Conservation (phyloP, 148 eudicot genomes). For the Talinum fruticosum region DNA sequence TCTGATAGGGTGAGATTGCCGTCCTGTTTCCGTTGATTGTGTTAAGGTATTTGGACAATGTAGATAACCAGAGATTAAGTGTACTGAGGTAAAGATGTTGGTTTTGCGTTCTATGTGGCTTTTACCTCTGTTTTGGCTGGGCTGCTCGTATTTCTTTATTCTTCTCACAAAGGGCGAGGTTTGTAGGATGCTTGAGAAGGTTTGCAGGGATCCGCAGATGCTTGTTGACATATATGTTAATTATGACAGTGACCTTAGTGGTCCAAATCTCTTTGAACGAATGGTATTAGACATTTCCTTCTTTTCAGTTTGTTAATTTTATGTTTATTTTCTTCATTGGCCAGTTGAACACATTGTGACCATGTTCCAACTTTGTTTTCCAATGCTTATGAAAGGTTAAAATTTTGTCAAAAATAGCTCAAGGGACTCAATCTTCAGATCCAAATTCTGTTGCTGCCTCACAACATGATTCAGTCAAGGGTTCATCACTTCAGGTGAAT, state of each 20-base stretch:
- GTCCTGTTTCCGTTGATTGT: slow-evolving; percentile 94
- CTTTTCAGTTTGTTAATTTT: slow-evolving; percentile 4
- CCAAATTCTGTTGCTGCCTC: slow-evolving; percentile 71
- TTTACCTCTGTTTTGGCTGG: slow-evolving; percentile 2
- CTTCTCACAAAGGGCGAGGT: slow-evolving; percentile 15
- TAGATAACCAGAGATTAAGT: slow-evolving; percentile 66
- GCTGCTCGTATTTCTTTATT: slow-evolving; percentile 10
- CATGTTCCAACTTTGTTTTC: neutral
- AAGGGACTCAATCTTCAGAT: slow-evolving; percentile 83
- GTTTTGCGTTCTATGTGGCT: slow-evolving; percentile 9
- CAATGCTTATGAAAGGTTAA: slow-evolving; percentile 51
- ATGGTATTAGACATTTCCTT: slow-evolving; percentile 44
- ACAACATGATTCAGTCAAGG: slow-evolving; percentile 77
- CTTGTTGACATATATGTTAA: slow-evolving; percentile 94
- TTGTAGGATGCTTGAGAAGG: slow-evolving; percentile 97
- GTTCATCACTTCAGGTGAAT: slow-evolving; percentile 86
- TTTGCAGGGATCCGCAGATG: slow-evolving; percentile 91
- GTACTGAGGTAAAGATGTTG: slow-evolving; percentile 65
- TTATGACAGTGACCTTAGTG: slow-evolving; percentile 93
- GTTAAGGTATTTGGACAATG: slow-evolving; percentile 73
- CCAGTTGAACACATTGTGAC: neutral
- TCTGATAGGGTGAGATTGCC: slow-evolving; percentile 85
- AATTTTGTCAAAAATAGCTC: slow-evolving; percentile 80
- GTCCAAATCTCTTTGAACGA: slow-evolving; percentile 91
- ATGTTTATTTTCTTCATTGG: neutral